These are phyloP conservation scores for Dalbergia oliveri DNA, from an alignment of 306 rosid species.

Conservation along the genomic window DNA sequence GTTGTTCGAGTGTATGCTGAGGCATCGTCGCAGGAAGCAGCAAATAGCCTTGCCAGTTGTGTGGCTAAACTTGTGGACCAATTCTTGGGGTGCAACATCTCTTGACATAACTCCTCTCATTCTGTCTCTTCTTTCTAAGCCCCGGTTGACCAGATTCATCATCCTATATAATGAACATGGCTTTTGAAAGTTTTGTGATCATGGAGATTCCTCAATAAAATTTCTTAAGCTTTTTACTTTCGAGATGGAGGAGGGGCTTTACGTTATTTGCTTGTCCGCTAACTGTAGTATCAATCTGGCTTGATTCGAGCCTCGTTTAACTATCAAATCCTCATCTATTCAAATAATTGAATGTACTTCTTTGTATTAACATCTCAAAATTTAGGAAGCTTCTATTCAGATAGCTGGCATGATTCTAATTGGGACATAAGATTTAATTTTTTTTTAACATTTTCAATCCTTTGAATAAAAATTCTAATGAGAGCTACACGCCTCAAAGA, in stretches of 20 bases:
- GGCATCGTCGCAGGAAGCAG: constrained; percentile 79
- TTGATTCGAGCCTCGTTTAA: not conserved
- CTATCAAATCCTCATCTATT: not conserved
- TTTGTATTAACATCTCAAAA: not conserved
- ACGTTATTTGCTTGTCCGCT: no score
- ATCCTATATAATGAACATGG: constrained; percentile 9
- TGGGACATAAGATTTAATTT: not conserved
- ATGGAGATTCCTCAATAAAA: constrained; percentile 18
- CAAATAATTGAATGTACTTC: not conserved
- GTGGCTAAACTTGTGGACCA: constrained; percentile 74
- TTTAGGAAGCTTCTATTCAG: not conserved
- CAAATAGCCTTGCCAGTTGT: constrained; percentile 72
- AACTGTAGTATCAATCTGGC: not conserved
- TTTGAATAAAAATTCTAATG: not conserved
- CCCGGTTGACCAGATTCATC: not conserved
- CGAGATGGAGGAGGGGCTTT: no score
- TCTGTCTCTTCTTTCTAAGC: not conserved
- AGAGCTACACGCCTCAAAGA: no score
- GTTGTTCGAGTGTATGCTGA: constrained; percentile 92
- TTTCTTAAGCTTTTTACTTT: constrained; percentile 3
- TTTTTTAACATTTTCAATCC: not conserved
- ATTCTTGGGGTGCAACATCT: constrained; percentile 59
- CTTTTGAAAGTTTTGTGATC: constrained; percentile 19
- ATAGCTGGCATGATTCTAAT: not conserved
- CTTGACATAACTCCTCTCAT: constrained; percentile 23